A percentile compares a stretch with the other conserved stretches of the same genome.
Conservation (phyloP, 208 protist genomes). For the Leptomonas seymouri region DNA sequence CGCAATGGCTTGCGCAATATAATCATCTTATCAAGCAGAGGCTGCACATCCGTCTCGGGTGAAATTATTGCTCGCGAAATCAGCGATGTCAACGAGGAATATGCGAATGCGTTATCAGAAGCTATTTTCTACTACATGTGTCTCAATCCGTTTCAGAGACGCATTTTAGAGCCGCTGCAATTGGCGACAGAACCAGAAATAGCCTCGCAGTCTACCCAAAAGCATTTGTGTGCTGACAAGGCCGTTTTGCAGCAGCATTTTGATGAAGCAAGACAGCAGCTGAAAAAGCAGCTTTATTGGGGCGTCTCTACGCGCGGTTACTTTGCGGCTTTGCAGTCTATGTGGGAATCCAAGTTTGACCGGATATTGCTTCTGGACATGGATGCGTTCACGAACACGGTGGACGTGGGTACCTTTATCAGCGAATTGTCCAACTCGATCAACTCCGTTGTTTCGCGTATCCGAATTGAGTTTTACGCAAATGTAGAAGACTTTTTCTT, state of each 20-base stretch:
- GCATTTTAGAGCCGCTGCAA: constrained; percentile 68
- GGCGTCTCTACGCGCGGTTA: constrained; percentile 45
- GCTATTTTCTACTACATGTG: constrained; percentile 87
- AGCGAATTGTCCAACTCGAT: constrained; percentile 55
- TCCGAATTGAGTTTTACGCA: constrained; percentile 86
- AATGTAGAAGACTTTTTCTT: constrained; percentile 82
- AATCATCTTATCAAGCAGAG: constrained; percentile 64
- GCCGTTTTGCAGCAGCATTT: constrained; percentile 23
- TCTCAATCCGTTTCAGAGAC: constrained; percentile 60
- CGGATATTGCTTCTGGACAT: constrained; percentile 62
- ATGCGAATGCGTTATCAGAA: constrained; percentile 52
- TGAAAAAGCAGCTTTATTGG: constrained; percentile 64
- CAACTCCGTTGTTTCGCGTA: constrained; percentile 63
- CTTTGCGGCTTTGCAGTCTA: constrained; percentile 55
- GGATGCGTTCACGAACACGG: constrained; percentile 33
- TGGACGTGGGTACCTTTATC: constrained; percentile 59
- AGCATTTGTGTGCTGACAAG: not conserved
- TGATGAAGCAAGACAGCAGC: constrained; percentile 30
- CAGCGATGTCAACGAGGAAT: constrained; percentile 67
- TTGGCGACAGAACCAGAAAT: constrained; percentile 29
- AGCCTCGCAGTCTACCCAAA: constrained; percentile 3
- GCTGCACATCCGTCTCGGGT: constrained; percentile 41
- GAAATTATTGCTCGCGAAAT: constrained; percentile 64
- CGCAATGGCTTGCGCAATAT: constrained; percentile 62
- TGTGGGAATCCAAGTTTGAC: constrained; percentile 67